Conservation (phyloP, 495 filamentous ascomycete species). For the Penicillium fimorum region DNA sequence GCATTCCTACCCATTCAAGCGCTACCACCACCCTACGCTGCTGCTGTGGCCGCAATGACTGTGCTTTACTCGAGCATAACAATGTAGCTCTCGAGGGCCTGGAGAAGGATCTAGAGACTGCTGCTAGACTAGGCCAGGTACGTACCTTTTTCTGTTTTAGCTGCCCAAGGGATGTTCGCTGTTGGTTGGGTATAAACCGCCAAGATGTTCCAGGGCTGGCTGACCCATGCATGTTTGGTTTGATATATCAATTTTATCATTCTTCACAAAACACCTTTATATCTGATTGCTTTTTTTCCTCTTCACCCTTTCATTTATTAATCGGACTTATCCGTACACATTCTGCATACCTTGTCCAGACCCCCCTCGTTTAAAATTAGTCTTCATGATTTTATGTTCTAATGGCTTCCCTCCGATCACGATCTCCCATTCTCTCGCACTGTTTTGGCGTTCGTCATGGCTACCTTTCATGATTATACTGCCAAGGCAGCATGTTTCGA, state of each 20-base stretch:
- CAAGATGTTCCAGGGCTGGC: constrained; percentile 7
- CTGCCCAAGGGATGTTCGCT: not conserved
- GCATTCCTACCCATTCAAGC: constrained; percentile 42
- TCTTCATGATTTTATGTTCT: not conserved
- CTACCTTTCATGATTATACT: constrained; percentile 23
- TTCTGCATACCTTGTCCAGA: not conserved
- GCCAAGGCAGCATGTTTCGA: constrained; percentile 20
- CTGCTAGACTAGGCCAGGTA: constrained; percentile 88
- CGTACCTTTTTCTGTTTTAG: constrained; percentile 21
- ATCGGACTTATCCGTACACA: not conserved
- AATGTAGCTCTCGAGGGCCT: constrained; percentile 72
- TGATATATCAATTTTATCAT: constrained; percentile 27
- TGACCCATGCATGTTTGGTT: constrained; percentile 27
- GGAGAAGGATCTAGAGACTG: constrained; percentile 81
- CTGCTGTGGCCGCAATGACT: constrained; percentile 82
- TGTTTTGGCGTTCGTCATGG: constrained; percentile 43
- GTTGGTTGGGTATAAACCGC: constrained; percentile 3
- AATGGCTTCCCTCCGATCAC: constrained; percentile 19
- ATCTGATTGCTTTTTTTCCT: constrained; percentile 9
- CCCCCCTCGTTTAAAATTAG: not conserved
- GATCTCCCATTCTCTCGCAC: constrained; percentile 31
- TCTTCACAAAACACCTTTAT: constrained; percentile 5
- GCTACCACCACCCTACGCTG: constrained; percentile 50
- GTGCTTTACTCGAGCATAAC: constrained; percentile 76
- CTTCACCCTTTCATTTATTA: constrained; percentile 5